These are phyloP conservation scores for Takakia lepidozioides DNA, from an alignment of 225 moss, liverwort and hornwort species.

Conservation along the genomic window DNA sequence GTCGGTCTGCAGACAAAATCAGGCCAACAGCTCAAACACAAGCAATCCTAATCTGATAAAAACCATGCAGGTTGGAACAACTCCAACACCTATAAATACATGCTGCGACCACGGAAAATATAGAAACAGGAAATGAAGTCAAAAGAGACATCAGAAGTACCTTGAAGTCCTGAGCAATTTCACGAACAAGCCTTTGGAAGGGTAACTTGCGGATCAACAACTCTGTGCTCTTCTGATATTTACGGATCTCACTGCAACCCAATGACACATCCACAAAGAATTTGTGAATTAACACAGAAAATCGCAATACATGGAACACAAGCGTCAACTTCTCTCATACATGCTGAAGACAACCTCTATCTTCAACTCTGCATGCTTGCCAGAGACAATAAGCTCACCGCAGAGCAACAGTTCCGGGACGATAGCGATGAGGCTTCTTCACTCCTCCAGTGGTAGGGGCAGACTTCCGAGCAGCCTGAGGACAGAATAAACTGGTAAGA, in stretches of 20 bases:
- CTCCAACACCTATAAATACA: not conserved
- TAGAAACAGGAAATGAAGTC: not conserved
- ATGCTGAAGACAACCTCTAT: too few species aligned
- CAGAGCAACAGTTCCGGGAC: constrained; percentile 48
- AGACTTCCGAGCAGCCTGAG: constrained; percentile 50
- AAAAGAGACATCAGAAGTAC: not conserved
- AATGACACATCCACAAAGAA: constrained; percentile 5
- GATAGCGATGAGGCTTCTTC: too few species aligned
- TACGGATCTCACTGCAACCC: constrained; percentile 56
- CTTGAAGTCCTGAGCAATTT: constrained; percentile 52
- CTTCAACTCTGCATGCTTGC: not conserved
- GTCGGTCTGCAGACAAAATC: constrained; percentile 23
- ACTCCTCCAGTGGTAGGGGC: constrained; percentile 46
- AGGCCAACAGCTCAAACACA: not conserved
- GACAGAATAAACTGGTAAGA: not conserved
- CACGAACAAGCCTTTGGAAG: constrained; percentile 46
- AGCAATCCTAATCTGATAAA: not conserved
- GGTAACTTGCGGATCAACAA: constrained; percentile 39
- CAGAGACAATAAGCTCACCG: constrained; percentile 26
- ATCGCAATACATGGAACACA: not conserved
- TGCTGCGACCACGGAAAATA: not conserved
- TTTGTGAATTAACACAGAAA: not conserved
- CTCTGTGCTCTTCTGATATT: constrained; percentile 53
- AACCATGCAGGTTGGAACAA: too few species aligned
- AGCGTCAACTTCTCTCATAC: not conserved